phyloP scores from a whole-genome alignment of 768 basidiomycete genomes.

The Panaeolus papilionaceus region DNA sequence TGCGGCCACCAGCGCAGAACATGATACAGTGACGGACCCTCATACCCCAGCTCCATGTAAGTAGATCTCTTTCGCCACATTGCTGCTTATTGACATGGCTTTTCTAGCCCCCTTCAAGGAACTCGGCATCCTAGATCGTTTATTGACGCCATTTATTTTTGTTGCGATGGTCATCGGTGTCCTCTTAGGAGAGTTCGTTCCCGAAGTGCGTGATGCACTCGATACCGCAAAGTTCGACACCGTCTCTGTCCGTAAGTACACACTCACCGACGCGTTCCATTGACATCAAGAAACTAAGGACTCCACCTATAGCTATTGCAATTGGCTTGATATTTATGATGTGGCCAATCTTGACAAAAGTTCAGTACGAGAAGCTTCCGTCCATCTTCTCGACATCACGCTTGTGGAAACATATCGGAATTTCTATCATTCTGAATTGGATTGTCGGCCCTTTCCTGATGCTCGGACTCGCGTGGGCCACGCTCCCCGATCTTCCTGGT shows the following conservation, averaged over 20 bases:
- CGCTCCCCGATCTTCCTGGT: slow-evolving; percentile 76
- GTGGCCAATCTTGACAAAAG: slow-evolving; percentile 82
- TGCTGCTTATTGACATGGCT: not conserved
- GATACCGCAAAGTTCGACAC: slow-evolving; percentile 65
- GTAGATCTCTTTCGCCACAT: not conserved
- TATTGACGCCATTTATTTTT: slow-evolving; percentile 71
- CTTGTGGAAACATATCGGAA: slow-evolving; percentile 71
- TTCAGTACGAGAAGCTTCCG: slow-evolving; percentile 78
- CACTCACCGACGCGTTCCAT: not conserved
- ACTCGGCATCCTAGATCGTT: slow-evolving; percentile 60
- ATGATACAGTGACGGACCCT: not conserved
- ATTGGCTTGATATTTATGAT: slow-evolving; percentile 87
- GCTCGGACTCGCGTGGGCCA: slow-evolving; percentile 88
- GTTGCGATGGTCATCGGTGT: slow-evolving; percentile 79
- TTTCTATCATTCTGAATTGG: slow-evolving; percentile 82
- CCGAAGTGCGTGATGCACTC: slow-evolving; percentile 64
- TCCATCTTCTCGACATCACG: slow-evolving; percentile 53
- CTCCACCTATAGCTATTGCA: slow-evolving; percentile 63
- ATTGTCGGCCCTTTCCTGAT: slow-evolving; percentile 81
- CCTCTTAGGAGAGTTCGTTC: slow-evolving; percentile 72
- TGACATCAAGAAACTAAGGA: not conserved
- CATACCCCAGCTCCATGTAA: not conserved
- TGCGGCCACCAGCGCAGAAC: not conserved
- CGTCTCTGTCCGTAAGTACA: slow-evolving; percentile 77
- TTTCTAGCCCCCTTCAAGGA: slow-evolving; percentile 42